Evolutionary conservation across 2,329 filamentous ascomycete genomes (phyloP), one percentile per base, ranked within the genome.

Genomic region (Fusarium virguliforme): DNA sequence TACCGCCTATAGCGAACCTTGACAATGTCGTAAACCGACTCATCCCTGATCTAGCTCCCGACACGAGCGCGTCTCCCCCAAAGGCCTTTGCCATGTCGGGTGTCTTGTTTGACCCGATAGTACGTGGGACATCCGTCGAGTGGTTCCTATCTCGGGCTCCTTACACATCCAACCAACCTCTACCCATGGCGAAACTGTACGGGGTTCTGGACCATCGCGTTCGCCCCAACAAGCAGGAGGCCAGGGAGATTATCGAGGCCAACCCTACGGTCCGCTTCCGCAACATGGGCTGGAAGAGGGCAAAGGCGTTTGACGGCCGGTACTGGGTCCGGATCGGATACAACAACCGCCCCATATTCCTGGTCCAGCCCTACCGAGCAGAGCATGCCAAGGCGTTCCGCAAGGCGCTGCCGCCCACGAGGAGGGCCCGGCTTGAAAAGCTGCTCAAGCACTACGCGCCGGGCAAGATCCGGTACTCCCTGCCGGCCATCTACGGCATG

Each of bases 321-420:
- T 91, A 86, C 78, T 92, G 90, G 90, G 78, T 91, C 15, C 82
- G 84, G 15, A 61, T 89, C 9, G 78, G 79, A 22, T 79, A 83
- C 51, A 83, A 84, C 6, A 78, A 84, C 7, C 83, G 83, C 4
- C 81, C 80, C 55, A 76, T 77, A 13, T 79, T 87, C 15, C 75
- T 80, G 18, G 68, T 89, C 3, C 81, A 81, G 35, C 88, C 88
- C 0, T 85, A 87, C 70, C 76, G 80, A 3, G 69, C 74, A 2
- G 81, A 81, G 35, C 78, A 85, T 65, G 81, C 83, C 41, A 85
- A 86, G 70, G 68, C 78, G 0, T 89, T 90, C 68, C 83, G 85
- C 18, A 82, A 83, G 41, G 80, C 80, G 0, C 80, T 89, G 3
- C 61, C 75, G 2, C 71, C 74, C 3, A 57, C 75, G 62, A 64